Percentiles rank a stretch among this genome's conserved stretches.
These are phyloP conservation scores for Tuber melanosporum DNA, from an alignment of 495 filamentous ascomycete species.

Conservation along the genomic window DNA sequence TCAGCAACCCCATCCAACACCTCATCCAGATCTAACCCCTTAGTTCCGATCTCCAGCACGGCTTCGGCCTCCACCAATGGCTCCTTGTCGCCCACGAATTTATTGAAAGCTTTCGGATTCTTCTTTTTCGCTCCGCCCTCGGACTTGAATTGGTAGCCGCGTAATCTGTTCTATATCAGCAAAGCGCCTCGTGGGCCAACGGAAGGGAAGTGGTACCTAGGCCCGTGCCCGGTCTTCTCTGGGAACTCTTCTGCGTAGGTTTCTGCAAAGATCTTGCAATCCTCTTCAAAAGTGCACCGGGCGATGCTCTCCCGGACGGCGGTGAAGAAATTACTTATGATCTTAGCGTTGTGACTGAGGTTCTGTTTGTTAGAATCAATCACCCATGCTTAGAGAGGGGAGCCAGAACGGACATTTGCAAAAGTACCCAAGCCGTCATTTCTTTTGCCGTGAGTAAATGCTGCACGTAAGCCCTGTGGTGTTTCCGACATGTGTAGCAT, in stretches of 20 bases:
- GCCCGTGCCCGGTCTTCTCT: constrained; percentile 65
- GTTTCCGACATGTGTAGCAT: constrained; percentile 78
- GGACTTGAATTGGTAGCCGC: constrained; percentile 78
- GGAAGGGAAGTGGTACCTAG: constrained; percentile 51
- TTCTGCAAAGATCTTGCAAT: constrained; percentile 51
- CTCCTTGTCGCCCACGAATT: constrained; percentile 41
- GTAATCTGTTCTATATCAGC: constrained; percentile 48
- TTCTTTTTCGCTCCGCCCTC: constrained; percentile 58
- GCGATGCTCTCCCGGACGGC: constrained; percentile 58
- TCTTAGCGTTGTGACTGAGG: constrained; percentile 65
- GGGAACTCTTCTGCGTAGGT: constrained; percentile 65
- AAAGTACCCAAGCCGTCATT: constrained; percentile 90
- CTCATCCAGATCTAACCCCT: constrained; percentile 55
- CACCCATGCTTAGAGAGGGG: background rate
- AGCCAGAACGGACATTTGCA: constrained; percentile 55
- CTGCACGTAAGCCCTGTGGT: constrained; percentile 79
- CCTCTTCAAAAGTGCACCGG: constrained; percentile 57
- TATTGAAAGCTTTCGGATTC: constrained; percentile 58
- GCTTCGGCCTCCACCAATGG: constrained; percentile 48
- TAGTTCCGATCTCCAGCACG: constrained; percentile 47
- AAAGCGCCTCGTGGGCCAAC: background rate
- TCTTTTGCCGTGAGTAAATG: constrained; percentile 84
- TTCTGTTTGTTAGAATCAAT: constrained; percentile 3
- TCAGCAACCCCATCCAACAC: constrained; percentile 60
- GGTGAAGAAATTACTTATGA: constrained; percentile 66